Evolutionary conservation across 441 rosid species (phyloP).

Genomic region (Pelargonium fulgidum): DNA sequence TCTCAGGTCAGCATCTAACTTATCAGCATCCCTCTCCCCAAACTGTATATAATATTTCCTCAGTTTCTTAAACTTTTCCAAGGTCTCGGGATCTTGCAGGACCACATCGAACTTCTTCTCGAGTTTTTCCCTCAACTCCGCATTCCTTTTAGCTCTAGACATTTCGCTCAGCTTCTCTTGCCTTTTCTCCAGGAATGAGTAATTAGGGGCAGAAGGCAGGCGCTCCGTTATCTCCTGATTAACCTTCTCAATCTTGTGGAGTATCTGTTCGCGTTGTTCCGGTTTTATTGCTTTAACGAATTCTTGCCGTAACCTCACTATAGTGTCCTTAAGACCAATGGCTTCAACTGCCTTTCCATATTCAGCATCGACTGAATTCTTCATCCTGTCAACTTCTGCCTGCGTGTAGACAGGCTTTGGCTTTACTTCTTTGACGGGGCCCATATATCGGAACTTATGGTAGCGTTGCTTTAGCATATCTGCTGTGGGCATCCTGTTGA

Average conservation of each 20-base stretch:
- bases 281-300: background rate
- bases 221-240: background rate
- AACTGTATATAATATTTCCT: background rate
- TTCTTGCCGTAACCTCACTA: background rate
- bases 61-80: background rate
- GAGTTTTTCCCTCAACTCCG: background rate
- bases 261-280: background rate
- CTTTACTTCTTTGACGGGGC: background rate
- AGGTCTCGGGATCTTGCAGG: background rate
- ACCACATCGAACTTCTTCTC: background rate
- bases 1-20: background rate
- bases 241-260: background rate
- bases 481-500: background rate
- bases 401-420: background rate
- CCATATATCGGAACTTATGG: background rate
- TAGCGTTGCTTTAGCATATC: background rate
- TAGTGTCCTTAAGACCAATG: background rate
- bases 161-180: background rate
- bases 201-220: background rate
- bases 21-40: background rate
- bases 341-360: background rate
- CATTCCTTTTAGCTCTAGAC: background rate
- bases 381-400: background rate
- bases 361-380: background rate
- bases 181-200: background rate